Evolutionary conservation across 2,329 filamentous ascomycete species (phyloP).

Genomic region (Aspergillaceae sp.): DNA sequence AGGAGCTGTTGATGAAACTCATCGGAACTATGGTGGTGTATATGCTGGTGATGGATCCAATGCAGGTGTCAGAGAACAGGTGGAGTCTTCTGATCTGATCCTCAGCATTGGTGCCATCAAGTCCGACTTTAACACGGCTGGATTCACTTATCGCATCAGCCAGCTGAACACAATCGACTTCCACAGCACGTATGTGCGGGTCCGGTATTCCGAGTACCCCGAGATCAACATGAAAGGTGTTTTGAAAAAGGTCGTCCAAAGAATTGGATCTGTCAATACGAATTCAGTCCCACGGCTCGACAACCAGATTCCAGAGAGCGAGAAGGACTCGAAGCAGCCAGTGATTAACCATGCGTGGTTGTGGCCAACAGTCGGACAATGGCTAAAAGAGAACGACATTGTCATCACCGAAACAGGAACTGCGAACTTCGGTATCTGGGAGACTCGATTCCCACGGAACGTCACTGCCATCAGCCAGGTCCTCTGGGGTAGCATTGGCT

Average conservation of each 20-base stretch:
- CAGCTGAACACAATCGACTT: constrained; percentile 76
- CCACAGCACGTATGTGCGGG: constrained; percentile 64
- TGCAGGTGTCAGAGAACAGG: constrained; percentile 36
- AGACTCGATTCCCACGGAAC: constrained; percentile 67
- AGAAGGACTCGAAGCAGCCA: constrained; percentile 23
- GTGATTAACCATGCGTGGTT: constrained; percentile 49
- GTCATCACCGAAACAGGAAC: constrained; percentile 84
- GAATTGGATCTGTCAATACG: constrained; percentile 48
- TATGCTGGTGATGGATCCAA: constrained; percentile 73
- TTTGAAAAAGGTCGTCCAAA: constrained; percentile 59
- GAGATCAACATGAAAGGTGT: constrained; percentile 73
- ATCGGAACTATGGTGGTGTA: constrained; percentile 70
- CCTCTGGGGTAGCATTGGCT: constrained; percentile 61
- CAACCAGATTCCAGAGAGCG: constrained; percentile 43
- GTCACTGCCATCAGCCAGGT: constrained; percentile 76
- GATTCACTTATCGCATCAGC: constrained; percentile 73
- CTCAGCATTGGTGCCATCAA: constrained; percentile 38
- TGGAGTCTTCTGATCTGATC: constrained; percentile 35
- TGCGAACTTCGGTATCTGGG: constrained; percentile 79
- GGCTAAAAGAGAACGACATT: constrained; percentile 63
- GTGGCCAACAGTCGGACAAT: constrained; percentile 68
- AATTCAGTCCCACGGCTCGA: constrained; percentile 45
- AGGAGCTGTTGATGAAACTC: constrained; percentile 67
- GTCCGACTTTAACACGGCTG: constrained; percentile 47
- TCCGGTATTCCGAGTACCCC: constrained; percentile 72